Evolutionary conservation across 2,329 filamentous ascomycete species (phyloP), one percentile per base, ranked within the genome.

Genomic region (Colletotrichum sp.): DNA sequence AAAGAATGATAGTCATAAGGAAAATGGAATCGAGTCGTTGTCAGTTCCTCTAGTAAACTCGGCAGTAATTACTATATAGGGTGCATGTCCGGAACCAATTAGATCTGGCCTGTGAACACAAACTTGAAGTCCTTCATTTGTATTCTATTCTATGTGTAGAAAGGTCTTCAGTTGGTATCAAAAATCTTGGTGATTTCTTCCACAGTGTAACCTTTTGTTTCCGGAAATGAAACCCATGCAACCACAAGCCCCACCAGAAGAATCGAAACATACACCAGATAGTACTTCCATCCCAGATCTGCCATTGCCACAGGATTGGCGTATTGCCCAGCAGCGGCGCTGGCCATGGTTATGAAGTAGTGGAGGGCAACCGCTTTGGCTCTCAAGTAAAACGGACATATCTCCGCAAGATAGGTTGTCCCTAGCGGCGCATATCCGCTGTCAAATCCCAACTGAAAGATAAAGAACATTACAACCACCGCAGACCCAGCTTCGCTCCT

Each of bases 171-270:
- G n/a, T 52, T 52, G 43, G 43, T 64, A 26, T 88, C 88, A 78
- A 92, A 92, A 3, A 91, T 82, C 26, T 89, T 77, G 78, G 91
- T 89, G 74, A 92, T 91, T 69, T 91, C 89, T 77, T 92, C 90
- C 3, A 92, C 71, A 0, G 81, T 78, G 28, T 79, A 81, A n/a
- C 88, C 85, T 77, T 88, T 89, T 0, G 89, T 90, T 81, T 90
- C 88, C 24, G 86, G 86, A 79, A 91, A 92, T 76, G 76, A 79
- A 1, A 78, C 76, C 21, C 80, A 83, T 4, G 79, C 79, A 67
- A 89, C 80, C 56, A 90, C 87, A 77, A 84, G 89, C 65, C 92
- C 86, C 0, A 87, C 86, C 0, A 83, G 82, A 5, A 88, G 71
- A 1, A 86, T 83, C 9, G 83, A 86, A 58, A 89, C 88, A 72